Percentiles rank a stretch among this genome's conserved stretches.
Evolutionary conservation across 2,329 filamentous ascomycete genomes (phyloP).

Genomic region (Monilinia aucupariae): DNA sequence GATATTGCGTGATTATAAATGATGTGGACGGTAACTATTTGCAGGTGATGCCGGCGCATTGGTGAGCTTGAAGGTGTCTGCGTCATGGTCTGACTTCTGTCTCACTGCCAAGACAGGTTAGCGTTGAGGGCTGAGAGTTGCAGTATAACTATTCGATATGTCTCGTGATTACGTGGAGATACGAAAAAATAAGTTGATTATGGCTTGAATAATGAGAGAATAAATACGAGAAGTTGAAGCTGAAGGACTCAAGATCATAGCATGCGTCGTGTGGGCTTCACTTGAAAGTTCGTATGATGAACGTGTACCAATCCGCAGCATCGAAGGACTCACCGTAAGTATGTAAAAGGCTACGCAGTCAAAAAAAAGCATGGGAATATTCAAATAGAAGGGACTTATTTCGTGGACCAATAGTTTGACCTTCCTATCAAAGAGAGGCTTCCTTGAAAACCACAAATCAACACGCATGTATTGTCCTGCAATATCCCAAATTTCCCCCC

Average conservation of each 20-base stretch:
- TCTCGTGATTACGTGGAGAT: neutral
- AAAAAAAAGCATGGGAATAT: neutral
- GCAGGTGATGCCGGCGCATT: neutral
- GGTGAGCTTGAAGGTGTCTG: neutral
- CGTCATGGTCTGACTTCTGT: conserved; percentile 6
- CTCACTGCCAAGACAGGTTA: conserved; percentile 9
- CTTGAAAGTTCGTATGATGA: neutral
- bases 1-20: neutral
- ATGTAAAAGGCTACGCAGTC: too few relatives aligned
- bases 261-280: neutral
- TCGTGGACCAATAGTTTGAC: neutral
- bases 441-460: neutral
- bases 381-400: neutral
- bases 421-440: neutral
- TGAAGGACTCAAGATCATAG: neutral
- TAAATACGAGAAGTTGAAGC: neutral
- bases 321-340: too few relatives aligned
- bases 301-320: neutral
- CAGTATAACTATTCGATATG: neutral
- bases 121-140: conserved; percentile 5
- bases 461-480: neutral
- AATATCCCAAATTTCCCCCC: neutral
- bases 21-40: neutral
- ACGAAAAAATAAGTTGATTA: neutral
- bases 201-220: conserved; percentile 1